Evolutionary conservation across 768 basidiomycete genomes (phyloP), one percentile per base, ranked within the genome.

Genomic region (Peribolospora baueri): DNA sequence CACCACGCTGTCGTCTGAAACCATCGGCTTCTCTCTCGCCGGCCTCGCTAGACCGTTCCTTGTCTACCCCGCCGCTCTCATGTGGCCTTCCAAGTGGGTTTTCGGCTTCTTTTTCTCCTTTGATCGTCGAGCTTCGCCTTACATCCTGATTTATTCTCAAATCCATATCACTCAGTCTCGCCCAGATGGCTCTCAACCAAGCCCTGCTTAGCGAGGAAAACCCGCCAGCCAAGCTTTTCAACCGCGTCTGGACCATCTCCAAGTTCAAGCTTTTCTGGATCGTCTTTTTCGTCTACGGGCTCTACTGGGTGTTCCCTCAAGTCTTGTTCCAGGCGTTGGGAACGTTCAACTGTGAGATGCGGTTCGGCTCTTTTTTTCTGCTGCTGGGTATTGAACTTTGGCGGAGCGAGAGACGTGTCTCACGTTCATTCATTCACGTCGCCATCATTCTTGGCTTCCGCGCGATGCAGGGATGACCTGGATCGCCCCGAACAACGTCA

Each of bases 401-500:
- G 61, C 56, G 68, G 67, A 25, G 25, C 25, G 25, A 25, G 25
- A 25, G 25, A 25, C 25, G 25, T 25, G 25, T 25, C 25, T 25
- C 25, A 25, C 36, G 25, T 52, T 14, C 46, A 10, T 46, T 46
- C 46, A 10, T 10, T 10, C 46, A 46, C 10, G 46, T 2, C 10
- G 10, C 14, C 46, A 46, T 46, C 46, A 10, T 14, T 46, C 46
- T 25, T 25, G 25, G 25, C 25, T 25, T 25, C 52, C 53, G 52
- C 25, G 25, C 25, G 25, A 25, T 25, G 25, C 25, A 25, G 25
- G 25, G 67, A 65, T 67, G 49, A 61, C 56, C 49, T 73, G 71
- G 71, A 71, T 72, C 57, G 63, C 65, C 13, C 68, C 69, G 4
- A 54, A 67, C 51, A 70, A 70, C 55, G 54, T 69, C 50, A 64